These are phyloP conservation scores for Phoenix dactylifera DNA, from an alignment of 176 grass and related monocot genomes.

Conservation along the genomic window DNA sequence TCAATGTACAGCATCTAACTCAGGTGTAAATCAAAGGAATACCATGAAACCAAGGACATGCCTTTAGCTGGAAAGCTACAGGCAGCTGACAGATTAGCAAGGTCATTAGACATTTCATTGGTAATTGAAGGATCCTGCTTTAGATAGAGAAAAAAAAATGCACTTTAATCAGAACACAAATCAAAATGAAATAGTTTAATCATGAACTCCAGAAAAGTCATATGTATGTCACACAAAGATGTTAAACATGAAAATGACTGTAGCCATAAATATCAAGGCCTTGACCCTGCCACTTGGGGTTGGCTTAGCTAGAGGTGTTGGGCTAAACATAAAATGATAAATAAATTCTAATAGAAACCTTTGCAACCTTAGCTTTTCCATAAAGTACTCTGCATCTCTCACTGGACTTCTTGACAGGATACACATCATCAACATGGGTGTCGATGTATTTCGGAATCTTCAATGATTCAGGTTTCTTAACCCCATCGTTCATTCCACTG, in stretches of 20 bases:
- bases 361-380: slow-evolving; percentile 52
- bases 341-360: background rate
- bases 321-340: background rate
- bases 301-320: no score
- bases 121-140: slow-evolving; percentile 36
- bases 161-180: background rate
- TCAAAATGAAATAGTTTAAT: background rate
- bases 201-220: no score
- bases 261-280: background rate
- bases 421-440: slow-evolving; percentile 68
- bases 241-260: no score
- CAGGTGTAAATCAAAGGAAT: slow-evolving; percentile 3
- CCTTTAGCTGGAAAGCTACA: slow-evolving; percentile 10
- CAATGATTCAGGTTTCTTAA: slow-evolving; percentile 26
- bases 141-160: background rate
- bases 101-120: slow-evolving; percentile 24
- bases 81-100: slow-evolving; percentile 4
- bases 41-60: slow-evolving; percentile 26
- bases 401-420: slow-evolving; percentile 61
- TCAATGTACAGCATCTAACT: no score
- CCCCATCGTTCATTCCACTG: slow-evolving; percentile 25
- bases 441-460: slow-evolving; percentile 68
- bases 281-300: background rate
- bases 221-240: no score
- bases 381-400: slow-evolving; percentile 35